Base-by-base conservation (phyloP, 352 stramenopile species). In the Pythium apleroticum region DNA sequence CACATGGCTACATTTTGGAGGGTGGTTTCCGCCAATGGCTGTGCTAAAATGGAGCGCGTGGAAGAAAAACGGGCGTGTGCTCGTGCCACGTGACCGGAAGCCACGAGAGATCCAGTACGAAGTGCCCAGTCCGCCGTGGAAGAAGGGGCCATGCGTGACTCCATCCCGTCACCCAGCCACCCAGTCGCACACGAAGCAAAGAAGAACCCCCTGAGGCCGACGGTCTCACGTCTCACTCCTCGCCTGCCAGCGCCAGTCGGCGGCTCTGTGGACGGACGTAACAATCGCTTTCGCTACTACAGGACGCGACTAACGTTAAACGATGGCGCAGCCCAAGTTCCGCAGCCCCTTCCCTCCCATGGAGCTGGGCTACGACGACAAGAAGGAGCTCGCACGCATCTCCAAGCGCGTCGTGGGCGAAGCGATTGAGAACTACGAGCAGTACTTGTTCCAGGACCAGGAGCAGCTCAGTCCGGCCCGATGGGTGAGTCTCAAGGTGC, bases 341-440 rank as follows among this genome's bases (percentile, higher is more conserved):
- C 50, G 57, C 20, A 71, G 65, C 37, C 65, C 65, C 20, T 71
- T 71, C 28, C 57, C 58, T n/a, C 39, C 58, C 24, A 28, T 71
- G 19, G 65, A 58, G 19, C 59, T 71, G 17, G 35, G 52, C 25
- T 62, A 64, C 27, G 65, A 66, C 24, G 65, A 71, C 58, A 66
- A 66, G 53, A 66, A 66, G 53, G 65, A 71, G 53, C 43, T 71
- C 30, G 65, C 57, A 25, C 65, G 58, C 31, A 66, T 71, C 52
- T 49, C 57, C 33, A 71, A 71, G 65, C 57, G 48, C 9, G 65
- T 49, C 19, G 52, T 66, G 9, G 19, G 33, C 5, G 58, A 63
- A 1, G 53, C 52, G 22, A 24, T 71, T 1, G 56, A 63, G 11
- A 31, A 11, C 20, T 71, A 57, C 37, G 65, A 66, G 31, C n/a